Base-by-base conservation (phyloP, 139 green algal genomes). In the Chlamydomonas sp. region DNA sequence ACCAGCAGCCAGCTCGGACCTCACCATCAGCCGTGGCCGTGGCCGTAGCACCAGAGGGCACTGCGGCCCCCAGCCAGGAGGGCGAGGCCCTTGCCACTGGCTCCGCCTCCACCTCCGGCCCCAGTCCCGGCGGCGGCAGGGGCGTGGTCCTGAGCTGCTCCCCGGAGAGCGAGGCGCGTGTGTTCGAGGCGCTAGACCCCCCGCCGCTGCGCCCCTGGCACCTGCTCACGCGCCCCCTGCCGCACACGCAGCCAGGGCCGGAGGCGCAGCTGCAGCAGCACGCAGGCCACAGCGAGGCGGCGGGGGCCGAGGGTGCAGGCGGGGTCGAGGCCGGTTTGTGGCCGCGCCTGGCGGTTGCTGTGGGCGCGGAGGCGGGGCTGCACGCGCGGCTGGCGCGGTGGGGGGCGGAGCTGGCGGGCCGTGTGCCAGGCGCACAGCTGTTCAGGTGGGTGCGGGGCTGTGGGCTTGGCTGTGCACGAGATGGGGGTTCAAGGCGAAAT, bases 111-210 rank as follows among this genome's bases (percentile, higher is more conserved):
- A 18, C 59, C 57, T 20, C 14, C 20, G 20, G 16, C 18, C 76
- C 20, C 58, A 60, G 7, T 31, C 58, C 62, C 59, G 79, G 49
- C 14, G 71, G 20, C 20, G 17, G 66, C 62, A n/a, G 20, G n/a
- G 6, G 15, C 18, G 4, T 89, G 16, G 62, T 62, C 66, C 89
- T 91, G n/a, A 15, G 63, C 0, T 91, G 89, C 74, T 3, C 72
- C 0, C 84, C 84, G 1, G 78, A 85, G 72, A 83, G 14, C 17
- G 89, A 91, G 75, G 84, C 72, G 2, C 79, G 79, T 3, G 84
- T 89, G 79, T 91, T 79, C 17, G 64, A 77, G 62, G 79, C 77
- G 10, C 60, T 91, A 12, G 79, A 87, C 17, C 73, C 80, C 4
- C 73, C 78, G 10, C 64, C 73, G 6, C 64, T 59, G 20, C 15